Evolutionary conservation across 2,329 filamentous ascomycete genomes (phyloP), one percentile per base, ranked within the genome.

Genomic region (Claviceps lovelessii): DNA sequence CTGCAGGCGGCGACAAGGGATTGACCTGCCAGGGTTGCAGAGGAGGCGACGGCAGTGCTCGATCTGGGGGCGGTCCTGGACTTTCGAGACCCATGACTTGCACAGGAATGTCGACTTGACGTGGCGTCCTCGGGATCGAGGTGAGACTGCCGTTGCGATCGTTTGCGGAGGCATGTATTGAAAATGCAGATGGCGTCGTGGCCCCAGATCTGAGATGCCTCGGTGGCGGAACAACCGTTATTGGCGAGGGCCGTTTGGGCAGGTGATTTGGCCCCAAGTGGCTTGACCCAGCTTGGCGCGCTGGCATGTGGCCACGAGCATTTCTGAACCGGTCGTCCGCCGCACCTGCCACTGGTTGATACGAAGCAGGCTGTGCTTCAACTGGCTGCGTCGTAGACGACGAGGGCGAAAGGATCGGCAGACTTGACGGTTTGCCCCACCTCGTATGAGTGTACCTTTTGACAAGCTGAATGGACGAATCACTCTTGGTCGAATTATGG

Each of bases 61-160:
- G 65, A 5, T 58, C 72, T 0, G 76, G 75, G 0, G 75, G 74
- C 0, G 76, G 74, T 0, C 74, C 72, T 23, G 70, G 63, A 33
- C 65, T 63, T n/a, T 61, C 58, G 29, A 67, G 57, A 39, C 55
- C 44, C 45, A 57, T 54, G 49, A 63, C 55, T n/a, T 58, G 56
- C 3, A 58, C 55, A 1, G 59, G 55, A 5, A 51, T 23, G 3
- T 31, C 33, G 28, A 10, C 51, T 11, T 52, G 44, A 6, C 33
- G 23, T 33, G 59, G 53, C 9, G 58, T 55, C 23, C 42, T 47
- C 5, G 53, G 58, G 11, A 52, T 29, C 29, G 55, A 55, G 15
- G 49, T 19, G n/a, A 50, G 44, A 19, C 37, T 29, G 15, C 28
- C 48, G 45, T 5, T 11, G 29, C 6, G n/a, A 9, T 47, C 44